Evolutionary conservation across 2,329 filamentous ascomycete genomes (phyloP).

Genomic region (Westerdykella sp.): DNA sequence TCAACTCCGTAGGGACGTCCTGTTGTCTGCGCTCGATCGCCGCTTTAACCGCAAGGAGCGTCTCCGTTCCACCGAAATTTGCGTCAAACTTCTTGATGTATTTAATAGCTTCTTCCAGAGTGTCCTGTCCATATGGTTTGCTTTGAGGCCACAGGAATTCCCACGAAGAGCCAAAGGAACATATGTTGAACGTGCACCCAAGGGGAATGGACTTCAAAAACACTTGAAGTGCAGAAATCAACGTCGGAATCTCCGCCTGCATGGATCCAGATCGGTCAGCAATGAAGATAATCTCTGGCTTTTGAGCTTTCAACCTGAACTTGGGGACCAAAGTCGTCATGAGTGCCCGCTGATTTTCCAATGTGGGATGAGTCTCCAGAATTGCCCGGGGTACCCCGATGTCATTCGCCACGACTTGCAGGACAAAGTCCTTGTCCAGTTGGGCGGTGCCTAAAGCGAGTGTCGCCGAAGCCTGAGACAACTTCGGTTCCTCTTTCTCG

Average conservation of each 20-base stretch:
- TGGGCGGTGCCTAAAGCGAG: conserved; percentile 47
- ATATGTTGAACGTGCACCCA: conserved; percentile 60
- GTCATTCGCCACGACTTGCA: conserved; percentile 56
- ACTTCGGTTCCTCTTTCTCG: conserved; percentile 41
- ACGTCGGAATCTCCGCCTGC: conserved; percentile 47
- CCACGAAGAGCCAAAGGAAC: conserved; percentile 52
- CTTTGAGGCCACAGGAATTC: conserved; percentile 44
- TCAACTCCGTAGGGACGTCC: conserved; percentile 44
- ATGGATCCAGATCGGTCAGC: conserved; percentile 65
- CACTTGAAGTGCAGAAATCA: conserved; percentile 51
- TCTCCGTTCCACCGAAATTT: conserved; percentile 49
- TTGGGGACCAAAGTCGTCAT: conserved; percentile 65
- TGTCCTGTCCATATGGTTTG: conserved; percentile 38
- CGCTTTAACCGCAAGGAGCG: conserved; percentile 42
- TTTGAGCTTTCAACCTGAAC: conserved; percentile 51
- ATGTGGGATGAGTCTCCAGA: conserved; percentile 56
- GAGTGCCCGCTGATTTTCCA: conserved; percentile 55
- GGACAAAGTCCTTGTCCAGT: conserved; percentile 59
- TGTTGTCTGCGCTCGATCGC: conserved; percentile 38
- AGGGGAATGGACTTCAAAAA: conserved; percentile 59
- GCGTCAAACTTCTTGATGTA: conserved; percentile 40
- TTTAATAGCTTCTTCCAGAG: conserved; percentile 36
- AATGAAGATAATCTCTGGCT: conserved; percentile 61
- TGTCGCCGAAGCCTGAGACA: conserved; percentile 55
- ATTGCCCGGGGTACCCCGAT: conserved; percentile 54